Base-by-base conservation (phyloP, 2,329 filamentous ascomycete genomes). In the Ophiostoma sp. region DNA sequence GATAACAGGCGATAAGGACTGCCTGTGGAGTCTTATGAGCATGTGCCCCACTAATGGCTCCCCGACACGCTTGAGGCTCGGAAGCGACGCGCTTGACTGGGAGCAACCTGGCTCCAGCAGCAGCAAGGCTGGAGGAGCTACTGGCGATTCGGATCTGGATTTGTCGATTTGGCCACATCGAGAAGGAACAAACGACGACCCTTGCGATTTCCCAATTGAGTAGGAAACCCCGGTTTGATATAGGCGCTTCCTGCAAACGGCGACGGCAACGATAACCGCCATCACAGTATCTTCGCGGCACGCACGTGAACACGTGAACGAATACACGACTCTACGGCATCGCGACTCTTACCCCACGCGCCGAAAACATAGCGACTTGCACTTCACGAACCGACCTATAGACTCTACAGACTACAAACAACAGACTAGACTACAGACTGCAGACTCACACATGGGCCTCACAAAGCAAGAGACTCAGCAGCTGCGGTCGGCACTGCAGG, bases 401-500 rank as follows among this genome's bases (percentile, higher is more conserved):
- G 27, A 20, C 44, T 20, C 20, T 2, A 4, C 13, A 17, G 44
- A 57, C 52, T 27, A 27, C 20, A 57, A 2, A 57, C 52, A 3
- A 27, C 39, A 41, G 15, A 5, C 15, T 20, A 1, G 52, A 60
- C 54, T n/a, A 35, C n/a, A 57, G n/a, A 60, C 27, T 4, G 20
- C 52, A 33, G 5, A 65, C 20, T 33, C 68, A 68, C 48, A 48
- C 57, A 88, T 88, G 86, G 79, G 81, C 71, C 81, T 89, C 72
- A 86, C 82, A 71, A 80, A 84, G 69, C 81, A 84, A 72, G 86
- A 89, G 72, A 82, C 84, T 64, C 80, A 82, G 68, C 89, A 93
- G 77, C 83, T 96, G 72, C 88, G 90, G 76, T 85, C 85, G 52
- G 87, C 92, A 44, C 84, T 97, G 62, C 92, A 96, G 78, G 90